Base-by-base conservation (phyloP, 106 monocot species). In the Dioscorea zingiberensis region DNA sequence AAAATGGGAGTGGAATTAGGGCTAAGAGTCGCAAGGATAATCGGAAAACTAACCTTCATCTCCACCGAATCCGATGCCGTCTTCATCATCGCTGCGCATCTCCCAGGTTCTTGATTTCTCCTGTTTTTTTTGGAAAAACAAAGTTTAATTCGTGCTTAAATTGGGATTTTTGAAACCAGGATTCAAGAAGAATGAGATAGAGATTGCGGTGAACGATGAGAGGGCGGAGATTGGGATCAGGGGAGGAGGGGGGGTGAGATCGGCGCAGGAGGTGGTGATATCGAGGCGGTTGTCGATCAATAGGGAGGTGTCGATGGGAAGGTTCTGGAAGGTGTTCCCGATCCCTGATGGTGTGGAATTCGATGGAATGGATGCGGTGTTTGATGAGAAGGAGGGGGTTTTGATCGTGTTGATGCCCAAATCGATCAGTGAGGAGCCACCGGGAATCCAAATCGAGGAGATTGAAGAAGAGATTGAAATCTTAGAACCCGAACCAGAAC, bases 1-100 rank as follows among this genome's bases (percentile, higher is more conserved):
- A 51, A n/a, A 27, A 86, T 86, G 86, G 82, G 79, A 58, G n/a
- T 86, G 25, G 75, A 86, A 22, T 10, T 86, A 55, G 73, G 60
- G 55, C 23, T 86, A 7, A 71, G 66, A 14, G 55, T 49, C 69
- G 71, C 59, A 21, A 63, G 69, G 38, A 10, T 25, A 3, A 1
- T 24, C 5, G 59, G 55, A 58, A 57, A 69, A 26, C 56, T 86
- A 62, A 76, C 78, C 69, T 86, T 86, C 51, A 21, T 58, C 19
- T 79, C 82, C 48, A 73, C 75, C 2, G 86, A 86, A 47, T 73
- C 69, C 7, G 82, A 82, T 1, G 54, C 66, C 17, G 21, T 55
- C 46, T 73, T 82, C 66, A 21, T 82, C 71, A 54, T 82, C 75
- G 65, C 73, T 13, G 75, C 69, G 1, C 69, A 86, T 47, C 73